phyloP scores from a whole-genome alignment of 352 stramenopile genomes.

The Vaucheria bursata region DNA sequence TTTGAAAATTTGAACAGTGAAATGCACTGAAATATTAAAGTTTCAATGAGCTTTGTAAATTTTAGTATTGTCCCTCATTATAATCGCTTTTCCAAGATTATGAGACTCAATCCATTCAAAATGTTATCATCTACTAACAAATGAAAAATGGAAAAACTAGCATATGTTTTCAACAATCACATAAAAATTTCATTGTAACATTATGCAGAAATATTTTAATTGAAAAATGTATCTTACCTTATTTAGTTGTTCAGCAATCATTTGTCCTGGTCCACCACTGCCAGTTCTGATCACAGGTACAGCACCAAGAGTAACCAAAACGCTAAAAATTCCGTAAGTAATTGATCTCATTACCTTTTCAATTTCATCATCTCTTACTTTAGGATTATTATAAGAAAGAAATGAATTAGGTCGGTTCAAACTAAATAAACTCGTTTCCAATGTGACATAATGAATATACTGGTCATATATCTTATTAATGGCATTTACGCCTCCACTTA shows the following conservation, averaged over 20 bases:
- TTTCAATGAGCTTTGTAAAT: no score
- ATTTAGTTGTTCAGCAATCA: conserved; percentile 86
- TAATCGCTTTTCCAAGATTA: no score
- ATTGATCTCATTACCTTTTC: conserved; percentile 55
- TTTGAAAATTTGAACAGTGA: no score
- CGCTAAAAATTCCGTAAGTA: conserved; percentile 74
- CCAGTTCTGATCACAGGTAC: conserved; percentile 90
- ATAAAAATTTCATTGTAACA: no score
- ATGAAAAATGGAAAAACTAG: no score
- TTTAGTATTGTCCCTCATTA: no score
- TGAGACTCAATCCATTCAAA: no score
- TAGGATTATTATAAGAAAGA: conserved; percentile 80
- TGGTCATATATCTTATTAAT: conserved; percentile 92
- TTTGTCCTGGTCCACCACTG: conserved; percentile 82
- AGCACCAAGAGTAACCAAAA: conserved; percentile 78
- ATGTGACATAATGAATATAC: conserved; percentile 91
- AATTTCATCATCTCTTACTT: conserved; percentile 22
- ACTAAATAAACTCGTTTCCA: conserved; percentile 87
- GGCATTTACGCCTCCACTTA: conserved; percentile 50
- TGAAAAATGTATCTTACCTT: conserved; percentile 51
- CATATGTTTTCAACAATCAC: no score
- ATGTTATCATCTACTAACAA: no score
- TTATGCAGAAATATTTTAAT: no score
- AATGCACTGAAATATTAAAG: no score
- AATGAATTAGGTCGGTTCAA: conserved; percentile 84